These are phyloP conservation scores for Juglanconis sp. DNA, from an alignment of 2,329 filamentous ascomycete genomes.

Conservation along the genomic window DNA sequence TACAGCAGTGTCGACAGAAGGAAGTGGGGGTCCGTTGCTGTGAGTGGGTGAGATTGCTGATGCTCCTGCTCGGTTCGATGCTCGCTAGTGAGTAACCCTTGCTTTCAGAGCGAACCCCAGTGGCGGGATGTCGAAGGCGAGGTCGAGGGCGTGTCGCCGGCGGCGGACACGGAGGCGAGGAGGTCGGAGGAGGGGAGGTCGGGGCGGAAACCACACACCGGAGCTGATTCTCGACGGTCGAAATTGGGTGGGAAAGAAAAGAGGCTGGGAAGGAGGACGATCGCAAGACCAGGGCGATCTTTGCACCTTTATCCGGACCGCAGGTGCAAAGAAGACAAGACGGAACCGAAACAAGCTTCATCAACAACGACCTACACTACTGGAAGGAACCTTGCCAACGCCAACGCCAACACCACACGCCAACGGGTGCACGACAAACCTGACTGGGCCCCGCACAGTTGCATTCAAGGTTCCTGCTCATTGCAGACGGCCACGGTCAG, in stretches of 20 bases:
- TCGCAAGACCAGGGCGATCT: slow-evolving; percentile 13
- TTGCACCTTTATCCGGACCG: slow-evolving; percentile 1
- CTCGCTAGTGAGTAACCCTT: not conserved
- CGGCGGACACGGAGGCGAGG: slow-evolving; percentile 2
- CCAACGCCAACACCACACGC: not conserved
- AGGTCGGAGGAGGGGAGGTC: not conserved
- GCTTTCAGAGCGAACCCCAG: not conserved
- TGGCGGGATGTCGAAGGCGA: not conserved
- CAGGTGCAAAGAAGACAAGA: not conserved
- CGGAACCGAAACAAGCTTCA: not conserved
- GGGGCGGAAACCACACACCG: slow-evolving; percentile 6
- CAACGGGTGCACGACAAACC: not conserved
- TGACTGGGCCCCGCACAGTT: not conserved
- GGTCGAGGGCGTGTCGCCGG: not conserved
- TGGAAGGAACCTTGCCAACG: not conserved
- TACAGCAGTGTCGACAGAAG: slow-evolving; percentile 3
- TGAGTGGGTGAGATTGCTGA: not conserved
- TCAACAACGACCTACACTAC: not conserved
- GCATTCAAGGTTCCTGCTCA: not conserved
- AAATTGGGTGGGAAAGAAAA: not conserved
- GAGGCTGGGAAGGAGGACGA: not conserved
- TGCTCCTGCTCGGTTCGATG: slow-evolving; percentile 5
- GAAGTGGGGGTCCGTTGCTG: slow-evolving; percentile 11
- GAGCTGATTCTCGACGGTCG: slow-evolving; percentile 15
- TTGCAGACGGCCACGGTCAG: not conserved